These are phyloP conservation scores for Coprinopsis sp. DNA, from an alignment of 768 basidiomycete genomes.

Conservation along the genomic window DNA sequence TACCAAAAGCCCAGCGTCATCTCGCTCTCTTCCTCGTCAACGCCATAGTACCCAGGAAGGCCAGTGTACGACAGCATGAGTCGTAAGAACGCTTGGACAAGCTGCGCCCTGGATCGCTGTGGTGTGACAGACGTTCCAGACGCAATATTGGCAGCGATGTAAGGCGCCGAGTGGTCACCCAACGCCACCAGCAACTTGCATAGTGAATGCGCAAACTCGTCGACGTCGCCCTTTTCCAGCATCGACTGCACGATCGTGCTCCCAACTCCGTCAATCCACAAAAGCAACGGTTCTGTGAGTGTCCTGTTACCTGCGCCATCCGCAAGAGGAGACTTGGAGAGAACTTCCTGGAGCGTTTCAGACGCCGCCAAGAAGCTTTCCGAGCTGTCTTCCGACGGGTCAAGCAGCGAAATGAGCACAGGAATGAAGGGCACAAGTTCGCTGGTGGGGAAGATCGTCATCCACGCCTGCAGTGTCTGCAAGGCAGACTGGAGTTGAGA, in stretches of 20 bases:
- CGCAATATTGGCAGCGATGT: slow-evolving; percentile 67
- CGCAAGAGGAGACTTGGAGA: slow-evolving; percentile 67
- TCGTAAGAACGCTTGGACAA: slow-evolving; percentile 68
- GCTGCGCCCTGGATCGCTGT: slow-evolving; percentile 21
- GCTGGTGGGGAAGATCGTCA: slow-evolving; percentile 63
- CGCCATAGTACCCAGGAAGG: slow-evolving; percentile 67
- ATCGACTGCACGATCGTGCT: slow-evolving; percentile 36
- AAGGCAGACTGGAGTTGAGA: slow-evolving; percentile 66
- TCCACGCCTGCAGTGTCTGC: slow-evolving; percentile 82
- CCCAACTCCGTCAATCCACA: slow-evolving; percentile 66
- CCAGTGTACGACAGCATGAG: slow-evolving; percentile 72
- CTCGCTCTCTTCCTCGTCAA: slow-evolving; percentile 86
- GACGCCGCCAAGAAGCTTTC: slow-evolving; percentile 58
- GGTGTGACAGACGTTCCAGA: slow-evolving; percentile 35
- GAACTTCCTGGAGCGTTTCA: slow-evolving; percentile 72
- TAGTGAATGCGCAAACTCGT: slow-evolving; percentile 61
- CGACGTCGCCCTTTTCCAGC: slow-evolving; percentile 36
- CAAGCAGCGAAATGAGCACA: slow-evolving; percentile 60
- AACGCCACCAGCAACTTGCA: slow-evolving; percentile 79
- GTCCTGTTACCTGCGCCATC: slow-evolving; percentile 65
- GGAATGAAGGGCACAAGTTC: slow-evolving; percentile 68
- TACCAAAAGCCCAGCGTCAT: slow-evolving; percentile 89
- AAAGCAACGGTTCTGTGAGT: slow-evolving; percentile 81
- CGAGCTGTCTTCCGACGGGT: slow-evolving; percentile 47
- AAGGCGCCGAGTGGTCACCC: slow-evolving; percentile 81